A percentile compares a stretch with the other conserved stretches of the same genome.
These are phyloP conservation scores for Neoboletus subvelutipes DNA, from an alignment of 768 basidiomycete genomes.

Conservation along the genomic window DNA sequence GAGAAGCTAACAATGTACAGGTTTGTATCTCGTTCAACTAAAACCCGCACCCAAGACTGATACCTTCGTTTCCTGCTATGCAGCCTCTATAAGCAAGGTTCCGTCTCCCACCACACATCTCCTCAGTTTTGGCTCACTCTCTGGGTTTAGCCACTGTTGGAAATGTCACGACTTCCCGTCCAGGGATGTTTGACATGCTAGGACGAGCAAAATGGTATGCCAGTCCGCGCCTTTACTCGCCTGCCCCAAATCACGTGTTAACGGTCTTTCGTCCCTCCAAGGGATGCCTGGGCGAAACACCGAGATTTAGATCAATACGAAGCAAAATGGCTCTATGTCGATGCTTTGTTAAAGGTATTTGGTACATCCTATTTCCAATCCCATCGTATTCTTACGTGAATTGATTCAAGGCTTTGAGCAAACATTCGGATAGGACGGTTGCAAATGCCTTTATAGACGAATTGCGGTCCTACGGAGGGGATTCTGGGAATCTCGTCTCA, in stretches of 20 bases:
- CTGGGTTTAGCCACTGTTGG: constrained; percentile 74
- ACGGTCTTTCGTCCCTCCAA: constrained; percentile 28
- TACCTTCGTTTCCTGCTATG: not conserved
- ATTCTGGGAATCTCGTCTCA: constrained; percentile 60
- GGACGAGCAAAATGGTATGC: constrained; percentile 89
- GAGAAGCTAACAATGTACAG: constrained; percentile 95
- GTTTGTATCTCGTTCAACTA: constrained; percentile 37
- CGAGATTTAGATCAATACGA: constrained; percentile 74
- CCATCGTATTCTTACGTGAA: not conserved
- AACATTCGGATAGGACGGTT: constrained; percentile 80
- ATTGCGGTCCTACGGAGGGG: constrained; percentile 72
- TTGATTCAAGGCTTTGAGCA: constrained; percentile 60
- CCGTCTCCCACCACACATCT: not conserved
- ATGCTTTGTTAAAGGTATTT: constrained; percentile 76
- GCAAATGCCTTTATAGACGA: constrained; percentile 76
- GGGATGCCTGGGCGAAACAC: constrained; percentile 97
- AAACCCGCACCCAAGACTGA: constrained; percentile 3
- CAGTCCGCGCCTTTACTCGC: not conserved
- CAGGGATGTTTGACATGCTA: constrained; percentile 88
- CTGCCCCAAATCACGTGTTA: constrained; percentile 22
- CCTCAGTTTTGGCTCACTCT: constrained; percentile 2
- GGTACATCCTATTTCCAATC: not conserved
- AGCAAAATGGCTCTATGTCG: constrained; percentile 89
- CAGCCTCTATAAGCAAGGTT: constrained; percentile 94
- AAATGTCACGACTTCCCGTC: constrained; percentile 75